phyloP scores from a whole-genome alignment of 2,329 filamentous ascomycete genomes.

The Simplicillium sp. region DNA sequence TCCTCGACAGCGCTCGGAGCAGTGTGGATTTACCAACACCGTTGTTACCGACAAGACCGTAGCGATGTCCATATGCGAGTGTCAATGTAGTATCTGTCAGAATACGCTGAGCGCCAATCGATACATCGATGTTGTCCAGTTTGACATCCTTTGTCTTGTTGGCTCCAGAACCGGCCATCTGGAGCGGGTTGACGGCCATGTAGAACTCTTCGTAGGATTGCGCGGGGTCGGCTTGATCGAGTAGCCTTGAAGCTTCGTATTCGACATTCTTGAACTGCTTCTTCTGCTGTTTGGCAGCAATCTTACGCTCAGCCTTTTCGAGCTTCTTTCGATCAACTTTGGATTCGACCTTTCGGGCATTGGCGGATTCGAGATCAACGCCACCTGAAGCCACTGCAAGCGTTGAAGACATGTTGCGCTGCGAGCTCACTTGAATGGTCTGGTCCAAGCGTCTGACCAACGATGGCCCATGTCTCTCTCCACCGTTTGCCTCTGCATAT shows the following conservation, averaged over 20 bases:
- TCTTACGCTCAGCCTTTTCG: constrained; percentile 96
- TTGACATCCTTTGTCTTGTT: constrained; percentile 99
- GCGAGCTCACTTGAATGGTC: constrained; percentile 86
- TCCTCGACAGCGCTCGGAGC: constrained; percentile 77
- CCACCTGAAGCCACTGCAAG: constrained; percentile 74
- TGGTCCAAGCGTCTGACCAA: constrained; percentile 82
- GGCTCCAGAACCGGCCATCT: constrained; percentile 61
- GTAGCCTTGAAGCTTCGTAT: constrained; percentile 86
- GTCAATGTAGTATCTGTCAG: constrained; percentile 85
- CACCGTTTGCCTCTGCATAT: constrained; percentile 65
- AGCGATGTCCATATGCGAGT: constrained; percentile 83
- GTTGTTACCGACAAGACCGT: constrained; percentile 97
- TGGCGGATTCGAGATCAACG: constrained; percentile 91
- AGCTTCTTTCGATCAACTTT: constrained; percentile 98
- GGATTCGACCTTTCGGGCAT: constrained; percentile 88
- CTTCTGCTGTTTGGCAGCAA: constrained; percentile 96
- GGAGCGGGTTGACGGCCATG: constrained; percentile 97
- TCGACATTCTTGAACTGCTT: constrained; percentile 98
- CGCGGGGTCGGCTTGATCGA: constrained; percentile 71
- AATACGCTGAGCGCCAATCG: constrained; percentile 82
- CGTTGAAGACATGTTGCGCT: constrained; percentile 93
- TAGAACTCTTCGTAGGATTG: constrained; percentile 99
- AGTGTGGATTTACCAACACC: constrained; percentile 98
- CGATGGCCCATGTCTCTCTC: constrained; percentile 63
- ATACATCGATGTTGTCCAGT: constrained; percentile 89